Conservation (phyloP, 495 filamentous ascomycete genomes). For the Aspergillus homomorphus region DNA sequence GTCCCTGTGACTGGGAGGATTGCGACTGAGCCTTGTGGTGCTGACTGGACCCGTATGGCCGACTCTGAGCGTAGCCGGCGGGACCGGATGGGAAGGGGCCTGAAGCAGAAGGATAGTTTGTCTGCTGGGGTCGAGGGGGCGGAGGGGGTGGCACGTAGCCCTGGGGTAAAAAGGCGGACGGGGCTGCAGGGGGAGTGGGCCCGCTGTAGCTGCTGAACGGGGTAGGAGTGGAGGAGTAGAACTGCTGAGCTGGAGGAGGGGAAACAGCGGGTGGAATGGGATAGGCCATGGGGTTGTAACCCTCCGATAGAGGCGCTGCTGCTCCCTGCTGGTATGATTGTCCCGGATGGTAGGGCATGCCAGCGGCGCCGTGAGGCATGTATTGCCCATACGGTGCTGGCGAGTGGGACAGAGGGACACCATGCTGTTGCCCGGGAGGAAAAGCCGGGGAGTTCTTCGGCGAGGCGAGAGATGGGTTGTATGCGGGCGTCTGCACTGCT, state of each 20-base stretch:
- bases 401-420: conserved; percentile 36
- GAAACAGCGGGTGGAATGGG: conserved; percentile 48
- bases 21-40: conserved; percentile 44
- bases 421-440: conserved; percentile 33
- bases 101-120: conserved; percentile 60
- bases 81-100: conserved; percentile 55
- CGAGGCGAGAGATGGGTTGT: conserved; percentile 35
- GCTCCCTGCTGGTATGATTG: conserved; percentile 49
- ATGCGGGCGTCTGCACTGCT: conserved; percentile 39
- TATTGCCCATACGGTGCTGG: conserved; percentile 45
- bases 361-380: conserved; percentile 24
- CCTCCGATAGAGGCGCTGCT: conserved; percentile 43
- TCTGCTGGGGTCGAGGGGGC: conserved; percentile 76
- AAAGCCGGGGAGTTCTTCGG: conserved; percentile 49
- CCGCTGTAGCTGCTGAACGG: conserved; percentile 34
- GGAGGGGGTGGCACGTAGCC: conserved; percentile 92
- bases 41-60: conserved; percentile 34
- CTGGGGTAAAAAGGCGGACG: conserved; percentile 57
- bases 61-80: conserved; percentile 54
- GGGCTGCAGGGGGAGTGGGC: conserved; percentile 35
- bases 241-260: conserved; percentile 43
- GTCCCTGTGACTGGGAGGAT: conserved; percentile 45
- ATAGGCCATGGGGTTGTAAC: conserved; percentile 56
- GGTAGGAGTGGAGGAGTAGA: conserved; percentile 39
- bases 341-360: conserved; percentile 28